Base-by-base conservation (phyloP, 495 filamentous ascomycete genomes). In the Antarctomyces pellizariae region DNA sequence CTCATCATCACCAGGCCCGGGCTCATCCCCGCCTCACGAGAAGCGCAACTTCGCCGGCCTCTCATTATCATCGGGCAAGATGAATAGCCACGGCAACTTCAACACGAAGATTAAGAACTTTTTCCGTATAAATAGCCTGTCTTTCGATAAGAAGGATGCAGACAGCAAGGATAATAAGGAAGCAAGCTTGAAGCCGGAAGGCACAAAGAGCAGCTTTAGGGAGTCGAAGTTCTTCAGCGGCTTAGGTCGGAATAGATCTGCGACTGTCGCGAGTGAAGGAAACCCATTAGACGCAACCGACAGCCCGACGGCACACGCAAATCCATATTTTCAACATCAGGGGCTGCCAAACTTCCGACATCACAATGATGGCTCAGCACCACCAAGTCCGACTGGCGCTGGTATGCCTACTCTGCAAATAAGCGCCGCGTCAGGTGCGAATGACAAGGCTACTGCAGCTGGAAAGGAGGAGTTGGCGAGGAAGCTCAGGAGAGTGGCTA, bases 291-390 rank as follows among this genome's bases (percentile, higher is more conserved):
- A 91, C 40, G 80, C 91, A 45, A 58, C 62, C 37, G 59, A 91
- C 31, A 91, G 80, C 34, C 86, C 89, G 13, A 93, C 80, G 10
- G 89, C 84, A 9, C 70, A 82, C 36, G 89, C 83, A 16, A 97
- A 97, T 43, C 86, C 86, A 2, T 97, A 97, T 44, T 97, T 97
- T 48, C 75, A 71, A 25, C 89, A 95, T 47, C 86, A 97, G 46
- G 86, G 86, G 29, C 84, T 80, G 33, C 86, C 86, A 11, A 70
- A 76, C 28, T 53, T 95, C 36, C 67, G 86, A 36, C 86, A 97
- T 53, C 82, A 83, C 50, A 89, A 93, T 47, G 78, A 91, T 21
- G 76, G 72, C 41, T 90, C 77, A 37, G 75, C 86, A n/a, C 86
- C 86, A 13, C 80, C 82, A 1, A 91, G 83, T 19, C 89, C 86